Base-by-base conservation (phyloP, 2,329 filamentous ascomycete genomes). In the Capronia coronata region DNA sequence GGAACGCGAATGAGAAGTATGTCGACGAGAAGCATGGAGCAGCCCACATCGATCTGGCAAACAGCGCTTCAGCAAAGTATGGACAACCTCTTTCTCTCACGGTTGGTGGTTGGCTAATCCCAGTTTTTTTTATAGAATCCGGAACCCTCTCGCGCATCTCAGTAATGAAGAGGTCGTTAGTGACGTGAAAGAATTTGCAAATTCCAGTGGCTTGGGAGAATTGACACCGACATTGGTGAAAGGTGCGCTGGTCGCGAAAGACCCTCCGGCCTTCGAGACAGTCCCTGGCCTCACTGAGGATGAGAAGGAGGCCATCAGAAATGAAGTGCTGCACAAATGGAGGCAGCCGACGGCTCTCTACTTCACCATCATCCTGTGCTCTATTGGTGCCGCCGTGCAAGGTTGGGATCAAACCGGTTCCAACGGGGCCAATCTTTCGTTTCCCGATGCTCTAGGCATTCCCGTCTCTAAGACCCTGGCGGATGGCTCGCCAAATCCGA, bases 351-450 rank as follows among this genome's bases (percentile, higher is more conserved):
- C 52, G 39, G 53, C 68, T 11, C 64, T 78, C 6, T 77, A 76
- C 59, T 68, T 72, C 49, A 75, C 72, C 7, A 73, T 78, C 54
- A 68, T 74, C 34, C 66, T 76, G 11, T 75, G 73, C 58, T 76
- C 74, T 1, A 68, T 78, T 38, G 75, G 71, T 35, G 74, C 74
- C 43, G 73, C 73, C 7, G 71, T 76, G 0, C 75, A 55, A 48
- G 69, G 70, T 23, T 76, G 73, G 74, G 73, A 75, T 64, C 74
- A 76, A 59, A 75, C 73, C 9, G 74, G 72, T n/a, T 70, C 69
- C 18, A 77, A 76, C 52, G 75, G 74, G 3, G 75, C 75, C 30
- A 77, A 77, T 45, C 61, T 78, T 19, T 73, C 68, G 2, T 77
- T 75, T 57, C 74, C 75, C 2, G 60, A 62, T 21, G 69, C 67